A percentile compares a stretch with the other conserved stretches of the same genome.
Evolutionary conservation across 164 flowering plant genomes (phyloP).

Genomic region (Aristolochia contorta): DNA sequence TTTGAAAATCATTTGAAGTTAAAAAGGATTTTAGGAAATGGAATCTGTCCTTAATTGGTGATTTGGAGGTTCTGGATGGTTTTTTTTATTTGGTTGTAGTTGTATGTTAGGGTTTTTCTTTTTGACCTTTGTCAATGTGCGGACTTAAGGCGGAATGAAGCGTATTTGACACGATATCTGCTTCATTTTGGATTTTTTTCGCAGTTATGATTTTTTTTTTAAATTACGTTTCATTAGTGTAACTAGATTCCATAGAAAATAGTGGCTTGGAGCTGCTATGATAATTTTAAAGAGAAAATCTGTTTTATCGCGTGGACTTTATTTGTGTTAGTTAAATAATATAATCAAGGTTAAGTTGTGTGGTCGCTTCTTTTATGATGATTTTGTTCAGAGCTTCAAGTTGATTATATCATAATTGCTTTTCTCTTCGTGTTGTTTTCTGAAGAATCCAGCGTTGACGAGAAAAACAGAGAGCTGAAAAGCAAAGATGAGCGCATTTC

Average conservation of each 20-base stretch:
- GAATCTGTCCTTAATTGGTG: not conserved
- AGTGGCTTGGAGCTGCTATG: too few relatives aligned
- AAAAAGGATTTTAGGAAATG: not conserved
- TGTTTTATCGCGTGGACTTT: not conserved
- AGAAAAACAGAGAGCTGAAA: conserved; percentile 41
- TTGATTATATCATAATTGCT: not conserved
- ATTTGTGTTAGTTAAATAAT: not conserved
- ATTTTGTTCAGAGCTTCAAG: not conserved
- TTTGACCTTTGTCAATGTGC: too few relatives aligned
- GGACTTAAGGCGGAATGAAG: too few relatives aligned
- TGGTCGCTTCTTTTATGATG: not conserved
- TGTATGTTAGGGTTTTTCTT: too few relatives aligned
- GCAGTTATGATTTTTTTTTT: too few relatives aligned
- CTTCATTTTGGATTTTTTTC: too few relatives aligned
- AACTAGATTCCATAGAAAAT: too few relatives aligned
- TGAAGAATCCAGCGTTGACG: conserved; percentile 48
- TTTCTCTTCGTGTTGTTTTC: not conserved
- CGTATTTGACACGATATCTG: too few relatives aligned
- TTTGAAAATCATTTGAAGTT: not conserved
- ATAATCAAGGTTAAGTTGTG: too few relatives aligned
- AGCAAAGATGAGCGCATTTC: conserved; percentile 49
- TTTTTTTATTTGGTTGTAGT: not conserved
- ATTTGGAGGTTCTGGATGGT: not conserved
- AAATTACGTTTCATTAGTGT: too few relatives aligned
- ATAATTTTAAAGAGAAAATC: too few relatives aligned